These are phyloP conservation scores for Monosporascus sp. DNA, from an alignment of 2,329 filamentous ascomycete species.

Conservation along the genomic window DNA sequence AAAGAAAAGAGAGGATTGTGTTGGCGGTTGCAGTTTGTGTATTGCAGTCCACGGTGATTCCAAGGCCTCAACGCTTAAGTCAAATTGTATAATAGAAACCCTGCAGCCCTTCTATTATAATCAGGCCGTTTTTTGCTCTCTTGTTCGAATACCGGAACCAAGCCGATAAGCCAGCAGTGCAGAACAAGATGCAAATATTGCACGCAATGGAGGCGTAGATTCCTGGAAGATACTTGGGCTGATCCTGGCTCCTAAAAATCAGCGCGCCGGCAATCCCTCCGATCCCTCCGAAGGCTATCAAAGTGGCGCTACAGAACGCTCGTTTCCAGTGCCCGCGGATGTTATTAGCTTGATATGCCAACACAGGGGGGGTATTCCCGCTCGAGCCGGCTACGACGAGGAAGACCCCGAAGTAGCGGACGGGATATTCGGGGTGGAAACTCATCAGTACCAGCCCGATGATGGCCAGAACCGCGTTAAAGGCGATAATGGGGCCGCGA, in stretches of 20 bases:
- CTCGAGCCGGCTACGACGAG: conserved; percentile 31
- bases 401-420: conserved; percentile 45
- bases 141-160: neutral
- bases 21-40: no score
- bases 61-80: no score
- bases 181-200: neutral
- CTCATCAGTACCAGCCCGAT: neutral
- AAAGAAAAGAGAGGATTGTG: no score
- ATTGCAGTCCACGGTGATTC: no score
- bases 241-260: conserved; percentile 52
- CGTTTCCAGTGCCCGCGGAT: conserved; percentile 87
- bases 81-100: no score
- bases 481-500: neutral
- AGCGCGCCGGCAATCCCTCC: conserved; percentile 72
- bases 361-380: conserved; percentile 56
- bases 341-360: conserved; percentile 84
- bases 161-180: no score
- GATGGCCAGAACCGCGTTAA: neutral
- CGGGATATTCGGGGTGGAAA: conserved; percentile 37
- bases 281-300: conserved; percentile 71
- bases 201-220: neutral
- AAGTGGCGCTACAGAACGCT: conserved; percentile 68
- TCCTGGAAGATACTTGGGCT: neutral
- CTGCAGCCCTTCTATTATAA: no score
- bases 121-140: neutral